Conservation (phyloP, 768 basidiomycete genomes). For the Pilatotrama ljubarskyi region DNA sequence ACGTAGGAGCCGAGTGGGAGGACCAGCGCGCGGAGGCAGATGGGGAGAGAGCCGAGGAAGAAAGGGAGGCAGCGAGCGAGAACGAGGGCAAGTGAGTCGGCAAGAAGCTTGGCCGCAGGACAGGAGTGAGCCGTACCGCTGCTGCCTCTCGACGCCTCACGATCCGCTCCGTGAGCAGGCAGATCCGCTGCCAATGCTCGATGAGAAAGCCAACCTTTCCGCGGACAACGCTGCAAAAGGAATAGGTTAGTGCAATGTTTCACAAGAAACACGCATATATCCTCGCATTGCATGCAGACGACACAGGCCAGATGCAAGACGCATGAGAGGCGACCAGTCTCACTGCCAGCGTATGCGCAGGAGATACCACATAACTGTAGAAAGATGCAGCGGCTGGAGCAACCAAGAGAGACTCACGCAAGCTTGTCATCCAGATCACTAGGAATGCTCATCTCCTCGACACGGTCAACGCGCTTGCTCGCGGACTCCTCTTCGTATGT, state of each 20-base stretch:
- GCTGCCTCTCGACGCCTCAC: constrained; percentile 90
- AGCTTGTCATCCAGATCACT: constrained; percentile 92
- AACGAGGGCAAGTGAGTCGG: constrained; percentile 68
- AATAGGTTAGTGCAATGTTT: background rate
- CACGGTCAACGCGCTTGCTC: constrained; percentile 72
- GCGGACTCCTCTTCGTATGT: constrained; percentile 87
- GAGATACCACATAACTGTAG: too few relatives aligned
- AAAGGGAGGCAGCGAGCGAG: constrained; percentile 32
- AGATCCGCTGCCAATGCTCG: constrained; percentile 91
- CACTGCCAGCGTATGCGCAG: too few relatives aligned
- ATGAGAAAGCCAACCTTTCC: constrained; percentile 74
- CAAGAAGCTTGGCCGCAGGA: constrained; percentile 57
- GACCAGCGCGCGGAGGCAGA: constrained; percentile 9
- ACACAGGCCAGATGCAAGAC: background rate
- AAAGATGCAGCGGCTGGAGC: too few relatives aligned
- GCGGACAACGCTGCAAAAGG: constrained; percentile 62
- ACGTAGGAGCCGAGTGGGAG: constrained; percentile 28
- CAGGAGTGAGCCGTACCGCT: constrained; percentile 74
- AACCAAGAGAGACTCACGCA: constrained; percentile 43
- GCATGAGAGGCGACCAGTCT: too few relatives aligned
- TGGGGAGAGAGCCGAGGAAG: constrained; percentile 41
- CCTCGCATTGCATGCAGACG: too few relatives aligned
- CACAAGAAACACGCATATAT: background rate
- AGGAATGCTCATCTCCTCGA: constrained; percentile 92
- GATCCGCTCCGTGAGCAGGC: constrained; percentile 82